A percentile compares a stretch with the other conserved stretches of the same genome.
Conservation (phyloP, 2,329 filamentous ascomycete genomes). For the Myrmaecium sp. region DNA sequence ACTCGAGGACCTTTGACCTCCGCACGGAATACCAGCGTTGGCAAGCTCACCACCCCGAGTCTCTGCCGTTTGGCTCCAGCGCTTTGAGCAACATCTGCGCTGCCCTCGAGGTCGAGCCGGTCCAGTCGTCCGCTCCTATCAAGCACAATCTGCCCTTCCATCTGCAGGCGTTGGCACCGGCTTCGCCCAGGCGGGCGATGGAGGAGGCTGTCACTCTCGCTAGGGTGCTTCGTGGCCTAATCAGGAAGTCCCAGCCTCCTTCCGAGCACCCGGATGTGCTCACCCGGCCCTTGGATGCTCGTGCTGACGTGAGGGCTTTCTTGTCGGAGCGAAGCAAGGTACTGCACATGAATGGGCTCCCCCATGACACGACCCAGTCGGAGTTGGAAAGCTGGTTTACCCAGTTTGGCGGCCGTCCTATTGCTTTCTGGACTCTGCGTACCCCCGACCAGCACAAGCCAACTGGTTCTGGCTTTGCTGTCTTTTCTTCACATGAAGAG, state of each 20-base stretch:
- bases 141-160: constrained; percentile 98
- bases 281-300: constrained; percentile 87
- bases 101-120: constrained; percentile 91
- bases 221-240: constrained; percentile 77
- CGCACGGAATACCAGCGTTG: constrained; percentile 96
- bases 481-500: constrained; percentile 98
- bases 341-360: constrained; percentile 90
- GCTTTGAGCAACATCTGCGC: constrained; percentile 96
- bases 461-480: constrained; percentile 94
- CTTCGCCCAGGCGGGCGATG: constrained; percentile 89
- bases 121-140: constrained; percentile 93
- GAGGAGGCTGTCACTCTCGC: constrained; percentile 92
- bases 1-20: constrained; percentile 92
- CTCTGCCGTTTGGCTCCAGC: constrained; percentile 86
- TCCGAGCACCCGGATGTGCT: constrained; percentile 91
- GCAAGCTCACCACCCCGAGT: constrained; percentile 97
- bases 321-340: constrained; percentile 94
- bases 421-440: constrained; percentile 96
- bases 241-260: constrained; percentile 87
- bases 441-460: constrained; percentile 98
- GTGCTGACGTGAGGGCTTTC: constrained; percentile 91
- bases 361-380: constrained; percentile 95
- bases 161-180: constrained; percentile 84
- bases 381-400: constrained; percentile 99
- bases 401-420: constrained; percentile 91